phyloP scores from a whole-genome alignment of 371 early-diverging fungal genomes.

The Mortierella sp. region DNA sequence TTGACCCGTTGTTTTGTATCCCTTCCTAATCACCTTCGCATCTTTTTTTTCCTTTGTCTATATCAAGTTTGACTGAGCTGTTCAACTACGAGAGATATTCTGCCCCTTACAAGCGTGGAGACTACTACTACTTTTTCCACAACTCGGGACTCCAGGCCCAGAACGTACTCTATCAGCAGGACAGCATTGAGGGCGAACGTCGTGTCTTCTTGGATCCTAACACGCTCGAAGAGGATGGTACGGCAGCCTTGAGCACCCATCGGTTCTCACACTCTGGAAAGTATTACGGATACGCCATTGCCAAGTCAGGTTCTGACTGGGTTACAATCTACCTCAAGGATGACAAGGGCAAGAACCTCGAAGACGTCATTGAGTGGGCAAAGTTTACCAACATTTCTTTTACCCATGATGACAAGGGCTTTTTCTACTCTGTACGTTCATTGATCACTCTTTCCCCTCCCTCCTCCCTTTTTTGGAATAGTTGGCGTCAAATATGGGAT shows the following conservation, averaged over 20 bases:
- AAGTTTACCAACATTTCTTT: slow-evolving; percentile 68
- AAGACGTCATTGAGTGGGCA: slow-evolving; percentile 58
- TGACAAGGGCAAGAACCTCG: slow-evolving; percentile 43
- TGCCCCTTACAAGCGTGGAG: slow-evolving; percentile 65
- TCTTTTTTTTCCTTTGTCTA: no score
- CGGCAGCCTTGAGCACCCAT: slow-evolving; percentile 54
- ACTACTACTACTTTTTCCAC: slow-evolving; percentile 69
- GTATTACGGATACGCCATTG: slow-evolving; percentile 55
- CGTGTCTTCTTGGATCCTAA: slow-evolving; percentile 60
- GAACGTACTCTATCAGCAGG: slow-evolving; percentile 59
- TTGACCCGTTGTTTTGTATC: no score
- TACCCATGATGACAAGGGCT: slow-evolving; percentile 72
- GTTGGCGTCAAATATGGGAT: not conserved
- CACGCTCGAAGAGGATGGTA: slow-evolving; percentile 48
- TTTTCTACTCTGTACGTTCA: slow-evolving; percentile 62
- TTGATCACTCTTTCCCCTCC: not conserved
- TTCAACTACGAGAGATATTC: slow-evolving; percentile 59
- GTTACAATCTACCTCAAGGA: slow-evolving; percentile 62
- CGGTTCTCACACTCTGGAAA: slow-evolving; percentile 64
- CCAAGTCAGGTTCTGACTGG: slow-evolving; percentile 75
- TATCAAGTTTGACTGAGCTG: slow-evolving; percentile 38
- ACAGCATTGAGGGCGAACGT: slow-evolving; percentile 47
- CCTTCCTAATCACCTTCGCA: not conserved
- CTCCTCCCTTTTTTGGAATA: not conserved
- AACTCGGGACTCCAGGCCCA: slow-evolving; percentile 76